phyloP scores from a whole-genome alignment of 2,329 filamentous ascomycete species.

The Aureobasidium sp. region DNA sequence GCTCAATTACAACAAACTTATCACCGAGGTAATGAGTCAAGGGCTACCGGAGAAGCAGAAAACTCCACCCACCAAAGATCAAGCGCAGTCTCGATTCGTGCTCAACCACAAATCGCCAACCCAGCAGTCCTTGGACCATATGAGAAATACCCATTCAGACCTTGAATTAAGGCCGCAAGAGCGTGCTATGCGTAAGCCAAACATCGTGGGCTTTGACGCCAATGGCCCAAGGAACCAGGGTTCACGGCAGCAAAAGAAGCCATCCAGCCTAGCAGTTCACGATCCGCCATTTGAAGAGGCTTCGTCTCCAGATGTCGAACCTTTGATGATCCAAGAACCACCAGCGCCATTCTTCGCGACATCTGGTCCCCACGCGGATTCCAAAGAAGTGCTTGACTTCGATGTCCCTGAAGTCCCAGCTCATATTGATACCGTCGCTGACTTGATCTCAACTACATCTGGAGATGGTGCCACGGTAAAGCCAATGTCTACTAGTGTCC shows the following conservation, averaged over 20 bases:
- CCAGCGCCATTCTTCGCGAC: neutral
- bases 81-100: neutral
- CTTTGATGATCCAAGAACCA: neutral
- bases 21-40: neutral
- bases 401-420: neutral
- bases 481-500: neutral
- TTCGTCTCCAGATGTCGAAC: neutral
- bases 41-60: neutral
- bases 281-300: neutral
- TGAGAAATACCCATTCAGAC: neutral
- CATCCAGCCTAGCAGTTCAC: neutral
- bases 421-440: neutral
- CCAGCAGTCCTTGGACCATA: neutral
- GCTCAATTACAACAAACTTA: neutral
- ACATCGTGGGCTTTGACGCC: slow-evolving; percentile 24
- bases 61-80: neutral
- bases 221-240: slow-evolving; percentile 28
- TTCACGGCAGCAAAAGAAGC: neutral
- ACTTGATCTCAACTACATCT: neutral
- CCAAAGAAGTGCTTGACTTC: neutral
- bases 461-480: neutral
- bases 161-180: neutral
- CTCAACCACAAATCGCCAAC: too few relatives aligned
- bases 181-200: slow-evolving; percentile 19
- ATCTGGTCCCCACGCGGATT: neutral